Conservation (phyloP, 495 filamentous ascomycete species). For the Glonium stellatum region DNA sequence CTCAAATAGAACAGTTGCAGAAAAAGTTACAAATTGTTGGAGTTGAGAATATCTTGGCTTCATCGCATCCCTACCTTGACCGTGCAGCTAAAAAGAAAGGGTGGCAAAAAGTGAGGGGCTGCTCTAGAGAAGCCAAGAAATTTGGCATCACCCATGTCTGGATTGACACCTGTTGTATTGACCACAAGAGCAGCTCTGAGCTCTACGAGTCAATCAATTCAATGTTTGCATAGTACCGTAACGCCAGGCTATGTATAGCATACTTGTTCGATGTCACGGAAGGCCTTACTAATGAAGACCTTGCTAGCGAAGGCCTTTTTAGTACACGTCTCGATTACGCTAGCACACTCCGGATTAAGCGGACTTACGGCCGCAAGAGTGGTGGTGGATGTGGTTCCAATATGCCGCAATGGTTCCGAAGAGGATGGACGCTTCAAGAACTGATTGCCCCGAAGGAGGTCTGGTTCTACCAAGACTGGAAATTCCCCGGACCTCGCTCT, state of each 20-base stretch:
- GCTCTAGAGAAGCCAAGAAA: neutral
- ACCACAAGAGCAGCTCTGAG: slow-evolving; percentile 3
- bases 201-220: slow-evolving; percentile 9
- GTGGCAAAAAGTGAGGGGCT: neutral
- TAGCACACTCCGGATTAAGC: neutral
- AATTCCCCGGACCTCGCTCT: too few species aligned
- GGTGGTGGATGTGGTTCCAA: neutral
- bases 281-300: too few species aligned
- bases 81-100: neutral
- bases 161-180: slow-evolving; percentile 9
- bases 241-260: neutral
- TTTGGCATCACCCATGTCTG: neutral
- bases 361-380: too few species aligned
- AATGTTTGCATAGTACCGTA: slow-evolving; percentile 9
- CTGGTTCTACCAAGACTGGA: slow-evolving; percentile 2
- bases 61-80: neutral
- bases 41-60: neutral
- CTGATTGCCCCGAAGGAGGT: slow-evolving; percentile 5
- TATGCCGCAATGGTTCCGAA: neutral
- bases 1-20: neutral
- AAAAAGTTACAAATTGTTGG: neutral
- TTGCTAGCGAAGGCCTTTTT: too few species aligned
- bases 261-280: slow-evolving; percentile 1
- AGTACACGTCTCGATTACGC: too few species aligned
- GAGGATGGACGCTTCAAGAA: slow-evolving; percentile 1